phyloP scores from a whole-genome alignment of 495 filamentous ascomycete genomes.

The Penicillium waksmanii region DNA sequence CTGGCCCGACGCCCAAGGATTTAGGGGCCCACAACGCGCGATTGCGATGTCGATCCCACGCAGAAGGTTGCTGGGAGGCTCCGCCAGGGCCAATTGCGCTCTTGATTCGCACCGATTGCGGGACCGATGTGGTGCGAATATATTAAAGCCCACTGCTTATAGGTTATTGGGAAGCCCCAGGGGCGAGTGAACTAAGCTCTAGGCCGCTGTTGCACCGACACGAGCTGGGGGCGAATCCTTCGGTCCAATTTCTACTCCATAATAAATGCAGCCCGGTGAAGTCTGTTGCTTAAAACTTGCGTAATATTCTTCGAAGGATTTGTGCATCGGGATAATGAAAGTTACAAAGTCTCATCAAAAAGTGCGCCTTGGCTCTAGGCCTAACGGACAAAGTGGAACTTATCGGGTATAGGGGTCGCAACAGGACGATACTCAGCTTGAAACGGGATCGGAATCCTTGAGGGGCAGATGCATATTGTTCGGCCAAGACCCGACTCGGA shows the following conservation, averaged over 20 bases:
- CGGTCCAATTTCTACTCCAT: not conserved
- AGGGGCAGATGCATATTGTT: not conserved
- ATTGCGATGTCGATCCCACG: conserved; percentile 5
- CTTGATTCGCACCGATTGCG: not conserved
- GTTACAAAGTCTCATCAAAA: not conserved
- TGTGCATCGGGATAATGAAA: not conserved
- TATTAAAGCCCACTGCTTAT: not conserved
- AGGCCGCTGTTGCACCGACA: not conserved
- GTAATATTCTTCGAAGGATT: no score
- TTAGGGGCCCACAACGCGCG: conserved; percentile 8
- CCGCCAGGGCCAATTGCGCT: not conserved
- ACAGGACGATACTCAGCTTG: conserved; percentile 3
- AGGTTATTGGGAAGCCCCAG: not conserved
- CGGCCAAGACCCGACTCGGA: not conserved
- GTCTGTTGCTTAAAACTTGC: no score
- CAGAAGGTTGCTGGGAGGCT: not conserved
- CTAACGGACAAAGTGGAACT: not conserved
- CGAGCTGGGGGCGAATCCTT: not conserved
- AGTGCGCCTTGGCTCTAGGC: not conserved
- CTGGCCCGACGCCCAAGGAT: conserved; percentile 4
- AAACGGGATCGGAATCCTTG: not conserved
- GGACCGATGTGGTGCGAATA: not conserved
- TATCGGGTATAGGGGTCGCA: not conserved
- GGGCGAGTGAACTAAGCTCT: not conserved
- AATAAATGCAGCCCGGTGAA: not conserved